Evolutionary conservation across 2,329 filamentous ascomycete species (phyloP), one percentile per base, ranked within the genome.

Genomic region (Sarocladium strictum): DNA sequence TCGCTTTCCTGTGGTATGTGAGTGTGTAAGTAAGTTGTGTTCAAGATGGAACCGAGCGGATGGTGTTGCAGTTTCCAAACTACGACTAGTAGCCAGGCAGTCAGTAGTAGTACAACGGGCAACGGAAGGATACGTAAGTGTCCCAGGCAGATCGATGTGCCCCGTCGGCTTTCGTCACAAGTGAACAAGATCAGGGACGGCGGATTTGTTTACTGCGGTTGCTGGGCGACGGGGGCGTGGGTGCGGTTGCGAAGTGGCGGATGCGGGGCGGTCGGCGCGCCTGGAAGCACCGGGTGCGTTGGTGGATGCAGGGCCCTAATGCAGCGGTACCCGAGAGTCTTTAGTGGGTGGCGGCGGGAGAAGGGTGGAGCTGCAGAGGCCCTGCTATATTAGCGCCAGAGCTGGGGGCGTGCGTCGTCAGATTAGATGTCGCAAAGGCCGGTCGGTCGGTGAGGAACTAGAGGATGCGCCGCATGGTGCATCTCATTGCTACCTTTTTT

Each of bases 131-230:
- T 27, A 47, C 38, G 38, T 43, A 43, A 43, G 38, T 43, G 12
- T n/a, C n/a, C n/a, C 12, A 43, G 38, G 14, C 38, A 14, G 14
- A 19, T 38, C 35, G 12, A 9, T 23, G 6, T n/a, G 38, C 14
- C 19, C 14, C 14, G 12, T 14, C 19, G 3, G 47, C 10, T 14
- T 5, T 27, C 47, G 47, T 27, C 23, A n/a, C 23, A 5, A 24
- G 21, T 17, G 15, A 12, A 14, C 29, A n/a, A 49, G 43, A 32
- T 27, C 15, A n/a, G 19, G 43, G 10, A 49, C 15, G 43, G 26
- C 3, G 47, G 47, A 51, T 51, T 51, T 51, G 47, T 51, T 51
- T 51, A 51, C 47, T 51, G 27, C 29, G 27, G 47, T 51, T 51
- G 47, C 47, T 51, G 29, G 47, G 47, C 47, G 47, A 51, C 43